phyloP scores from a whole-genome alignment of 805 yeast species.

The Naumovozyma baii region DNA sequence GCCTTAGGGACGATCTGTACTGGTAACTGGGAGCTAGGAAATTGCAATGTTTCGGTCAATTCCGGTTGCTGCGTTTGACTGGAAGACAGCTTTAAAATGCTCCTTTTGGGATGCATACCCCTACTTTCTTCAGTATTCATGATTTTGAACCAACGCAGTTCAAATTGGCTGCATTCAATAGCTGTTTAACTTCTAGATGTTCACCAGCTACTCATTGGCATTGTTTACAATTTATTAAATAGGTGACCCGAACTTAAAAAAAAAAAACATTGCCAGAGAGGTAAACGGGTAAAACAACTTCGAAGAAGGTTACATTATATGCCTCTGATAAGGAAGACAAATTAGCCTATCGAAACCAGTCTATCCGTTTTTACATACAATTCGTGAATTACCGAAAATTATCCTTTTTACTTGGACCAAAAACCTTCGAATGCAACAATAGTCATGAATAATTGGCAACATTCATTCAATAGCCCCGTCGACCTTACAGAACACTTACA shows the following conservation, averaged over 20 bases:
- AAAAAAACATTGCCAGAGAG: too few relatives aligned
- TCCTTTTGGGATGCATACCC: conserved; percentile 1
- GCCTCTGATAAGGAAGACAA: too few relatives aligned
- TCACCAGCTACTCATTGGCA: background rate
- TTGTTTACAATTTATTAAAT: background rate
- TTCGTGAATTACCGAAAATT: background rate
- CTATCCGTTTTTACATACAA: too few relatives aligned
- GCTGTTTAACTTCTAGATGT: background rate
- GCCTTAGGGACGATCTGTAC: conserved; percentile 3
- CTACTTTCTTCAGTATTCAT: background rate
- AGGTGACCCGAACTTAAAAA: background rate
- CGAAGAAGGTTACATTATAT: too few relatives aligned
- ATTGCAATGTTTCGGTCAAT: conserved; percentile 1
- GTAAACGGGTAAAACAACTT: too few relatives aligned
- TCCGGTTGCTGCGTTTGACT: conserved; percentile 3
- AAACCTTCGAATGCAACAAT: background rate
- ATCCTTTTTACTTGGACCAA: background rate
- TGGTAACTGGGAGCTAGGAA: conserved; percentile 7
- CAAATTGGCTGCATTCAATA: too few relatives aligned
- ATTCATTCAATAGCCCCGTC: conserved; percentile 23
- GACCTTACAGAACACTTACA: conserved; percentile 25
- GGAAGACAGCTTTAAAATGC: conserved; percentile 8
- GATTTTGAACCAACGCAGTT: background rate
- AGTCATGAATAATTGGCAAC: conserved; percentile 32
- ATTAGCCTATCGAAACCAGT: too few relatives aligned